These are phyloP conservation scores for Arthonia radiata DNA, from an alignment of 495 filamentous ascomycete species.

Conservation along the genomic window DNA sequence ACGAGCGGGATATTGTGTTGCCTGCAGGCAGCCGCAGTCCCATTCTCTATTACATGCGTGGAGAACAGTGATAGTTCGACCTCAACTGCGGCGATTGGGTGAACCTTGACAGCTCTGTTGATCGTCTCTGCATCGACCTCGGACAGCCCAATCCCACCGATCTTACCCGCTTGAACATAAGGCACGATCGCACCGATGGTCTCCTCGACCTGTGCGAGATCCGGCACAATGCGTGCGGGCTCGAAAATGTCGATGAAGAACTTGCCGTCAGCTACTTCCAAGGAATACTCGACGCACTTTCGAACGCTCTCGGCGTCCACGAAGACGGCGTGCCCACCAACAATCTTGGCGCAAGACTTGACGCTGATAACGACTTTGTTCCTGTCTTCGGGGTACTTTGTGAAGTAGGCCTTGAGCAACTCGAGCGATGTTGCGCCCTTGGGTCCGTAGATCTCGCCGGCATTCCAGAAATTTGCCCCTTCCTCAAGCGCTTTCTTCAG, in stretches of 20 bases:
- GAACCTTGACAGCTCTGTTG: slow-evolving; percentile 39
- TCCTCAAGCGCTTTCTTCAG: slow-evolving; percentile 38
- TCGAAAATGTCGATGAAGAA: slow-evolving; percentile 72
- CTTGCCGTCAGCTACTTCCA: slow-evolving; percentile 38
- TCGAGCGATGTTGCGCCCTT: slow-evolving; percentile 40
- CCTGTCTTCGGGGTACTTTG: slow-evolving; percentile 39
- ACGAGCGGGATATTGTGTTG: slow-evolving; percentile 47
- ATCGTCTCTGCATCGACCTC: slow-evolving; percentile 56
- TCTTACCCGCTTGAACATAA: slow-evolving; percentile 48
- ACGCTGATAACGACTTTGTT: slow-evolving; percentile 38
- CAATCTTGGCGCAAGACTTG: too few relatives aligned
- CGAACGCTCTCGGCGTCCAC: slow-evolving; percentile 36
- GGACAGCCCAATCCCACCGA: slow-evolving; percentile 53
- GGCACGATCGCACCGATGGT: slow-evolving; percentile 25
- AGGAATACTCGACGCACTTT: slow-evolving; percentile 38
- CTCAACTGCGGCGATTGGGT: slow-evolving; percentile 51
- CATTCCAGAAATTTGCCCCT: slow-evolving; percentile 61
- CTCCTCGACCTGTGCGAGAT: slow-evolving; percentile 31
- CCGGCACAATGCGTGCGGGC: slow-evolving; percentile 44
- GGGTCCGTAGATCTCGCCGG: slow-evolving; percentile 55
- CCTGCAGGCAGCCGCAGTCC: slow-evolving; percentile 43
- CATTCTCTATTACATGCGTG: slow-evolving; percentile 46
- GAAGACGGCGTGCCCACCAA: slow-evolving; percentile 28
- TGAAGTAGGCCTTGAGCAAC: slow-evolving; percentile 40
- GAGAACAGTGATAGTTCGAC: slow-evolving; percentile 52